phyloP scores from a whole-genome alignment of 2,329 filamentous ascomycete species.

The Pseudopithomyces maydicus region DNA sequence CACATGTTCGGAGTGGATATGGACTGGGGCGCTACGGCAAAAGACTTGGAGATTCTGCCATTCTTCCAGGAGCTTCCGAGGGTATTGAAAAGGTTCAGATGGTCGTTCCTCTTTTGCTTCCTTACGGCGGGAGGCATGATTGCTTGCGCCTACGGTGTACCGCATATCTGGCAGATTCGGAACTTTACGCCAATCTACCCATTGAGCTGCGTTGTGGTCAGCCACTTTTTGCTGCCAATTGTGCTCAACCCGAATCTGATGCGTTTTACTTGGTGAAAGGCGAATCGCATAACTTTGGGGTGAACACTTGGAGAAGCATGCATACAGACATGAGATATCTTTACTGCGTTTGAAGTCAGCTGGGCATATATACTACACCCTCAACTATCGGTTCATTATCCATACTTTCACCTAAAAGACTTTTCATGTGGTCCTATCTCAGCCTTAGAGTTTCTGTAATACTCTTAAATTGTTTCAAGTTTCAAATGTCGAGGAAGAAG shows the following conservation, averaged over 20 bases:
- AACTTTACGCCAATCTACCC: conserved; percentile 71
- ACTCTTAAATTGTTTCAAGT: too few relatives aligned
- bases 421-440: too few relatives aligned
- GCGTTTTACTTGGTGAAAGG: conserved; percentile 73
- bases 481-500: too few relatives aligned
- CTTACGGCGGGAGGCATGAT: conserved; percentile 66
- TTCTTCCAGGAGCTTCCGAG: conserved; percentile 86
- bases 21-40: conserved; percentile 83
- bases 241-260: conserved; percentile 79
- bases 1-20: conserved; percentile 89
- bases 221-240: conserved; percentile 73
- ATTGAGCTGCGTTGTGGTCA: conserved; percentile 69
- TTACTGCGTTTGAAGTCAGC: too few relatives aligned
- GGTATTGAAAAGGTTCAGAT: conserved; percentile 78
- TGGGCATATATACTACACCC: too few relatives aligned
- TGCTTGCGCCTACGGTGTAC: conserved; percentile 69
- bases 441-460: too few relatives aligned
- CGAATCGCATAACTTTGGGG: too few relatives aligned
- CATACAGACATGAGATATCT: too few relatives aligned
- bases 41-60: conserved; percentile 80
- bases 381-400: too few relatives aligned
- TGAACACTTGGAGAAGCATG: too few relatives aligned
- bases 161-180: conserved; percentile 58
- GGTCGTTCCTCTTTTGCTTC: conserved; percentile 66
- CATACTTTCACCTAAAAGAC: too few relatives aligned